Base-by-base conservation (phyloP, 495 filamentous ascomycete genomes). In the Lasiosphaeris hirsuta region DNA sequence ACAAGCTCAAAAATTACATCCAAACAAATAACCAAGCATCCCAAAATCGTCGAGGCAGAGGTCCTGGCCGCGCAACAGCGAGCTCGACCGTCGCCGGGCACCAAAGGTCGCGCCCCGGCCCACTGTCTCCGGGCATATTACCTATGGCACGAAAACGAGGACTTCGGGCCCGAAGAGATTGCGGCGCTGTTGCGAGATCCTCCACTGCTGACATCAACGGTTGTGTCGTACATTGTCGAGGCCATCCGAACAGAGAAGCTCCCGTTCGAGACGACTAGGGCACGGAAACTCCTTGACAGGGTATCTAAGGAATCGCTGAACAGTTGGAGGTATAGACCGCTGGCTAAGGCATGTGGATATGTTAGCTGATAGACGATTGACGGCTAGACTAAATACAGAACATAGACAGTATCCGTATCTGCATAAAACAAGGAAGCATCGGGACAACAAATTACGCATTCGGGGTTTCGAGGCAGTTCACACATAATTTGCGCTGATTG, bases 41-140 rank as follows among this genome's bases (percentile, higher is more conserved):
- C 68, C 13, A 57, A 73, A 5, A 35, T 79, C 44, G 63, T 58
- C 9, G 69, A 71, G 17, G 72, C 75, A 23, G 69, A 77, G 14
- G 45, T 63, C 23, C 70, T 69, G 56, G 67, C 65, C 4, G 44
- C 53, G 0, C 56, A 68, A 14, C 78, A 73, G 51, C 63, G 61
- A 9, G 23, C 2, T 59, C 33, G 30, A 63, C 4, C 63, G 67
- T 36, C 9, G 5, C 30, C 17, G n/a, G 65, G 68, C 10, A 42
- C 54, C n/a, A 15, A 54, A 9, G 14, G 37, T 4, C 62, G 40
- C 17, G 64, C 70, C 7, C 38, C 56, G 7, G 54, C 55, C 0
- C 30, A 75, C 1, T 61, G 73, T n/a, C 75, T 89, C 11, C 78
- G 84, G 15, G 78, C 83, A 1, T 88, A 87, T 58, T 75, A 78